Base-by-base conservation (phyloP, 352 stramenopile genomes). In the Discostella stelligera region DNA sequence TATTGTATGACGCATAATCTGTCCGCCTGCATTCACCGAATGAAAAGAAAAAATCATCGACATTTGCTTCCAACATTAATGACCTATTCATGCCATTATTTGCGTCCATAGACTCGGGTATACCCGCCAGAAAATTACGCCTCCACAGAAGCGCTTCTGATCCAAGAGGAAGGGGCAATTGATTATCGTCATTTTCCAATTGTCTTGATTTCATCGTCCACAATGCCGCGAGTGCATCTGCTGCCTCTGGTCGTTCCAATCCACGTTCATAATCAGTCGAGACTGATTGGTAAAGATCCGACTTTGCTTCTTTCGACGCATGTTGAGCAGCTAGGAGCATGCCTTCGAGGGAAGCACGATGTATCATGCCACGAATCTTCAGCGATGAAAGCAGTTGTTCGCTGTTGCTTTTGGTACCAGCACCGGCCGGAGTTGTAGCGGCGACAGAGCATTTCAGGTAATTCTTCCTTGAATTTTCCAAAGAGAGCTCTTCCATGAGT, bases 1-100 rank as follows among this genome's bases (percentile, higher is more conserved):
- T 64, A 16, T 56, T 10, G 13, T 27, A 64, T 8, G 30, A 2
- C 23, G 48, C 53, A 59, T 70, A 44, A 37, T 64, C 18, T 13
- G 60, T 76, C 8, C 58, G 46, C n/a, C 14, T 41, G 58, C 66
- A 76, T 59, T 82, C 74, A n/a, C 67, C 67, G 25, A 65, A 82
- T 11, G 56, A 30, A 23, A 48, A 8, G 50, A 82, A 82, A 39
- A 82, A 82, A 25, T 64, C 39, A 16, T 74, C 54, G 0, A 66
- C 68, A 58, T 27, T 67, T 48, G 60, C 68, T 16, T 69, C 74
- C 20, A 63, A 37, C 48, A 39, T 59, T 30, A 30, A 25, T 20
- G 27, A 8, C 23, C 2, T 14, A 21, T 23, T 56, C 55, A 59
- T 16, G 30, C 16, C 41, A 37, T 41, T 23, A 5, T 27, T 32